A percentile compares a stretch with the other conserved stretches of the same genome.
Evolutionary conservation across 2,329 filamentous ascomycete genomes (phyloP).

Genomic region (Cryphonectria naterciae): DNA sequence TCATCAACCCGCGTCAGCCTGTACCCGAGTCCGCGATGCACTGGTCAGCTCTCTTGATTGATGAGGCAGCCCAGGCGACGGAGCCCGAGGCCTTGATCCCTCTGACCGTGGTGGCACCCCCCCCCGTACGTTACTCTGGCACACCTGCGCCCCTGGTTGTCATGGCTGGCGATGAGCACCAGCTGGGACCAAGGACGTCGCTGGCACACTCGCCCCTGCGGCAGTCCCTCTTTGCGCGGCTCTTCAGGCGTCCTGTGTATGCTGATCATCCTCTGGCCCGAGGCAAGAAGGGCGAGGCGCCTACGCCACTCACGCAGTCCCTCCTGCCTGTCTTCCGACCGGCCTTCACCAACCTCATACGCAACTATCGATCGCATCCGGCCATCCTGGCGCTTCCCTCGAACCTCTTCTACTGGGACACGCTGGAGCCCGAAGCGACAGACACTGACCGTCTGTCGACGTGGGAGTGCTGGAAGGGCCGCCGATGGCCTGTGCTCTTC

Average conservation of each 20-base stretch:
- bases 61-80: slow-evolving; percentile 35
- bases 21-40: slow-evolving; percentile 29
- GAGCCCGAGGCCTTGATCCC: slow-evolving; percentile 33
- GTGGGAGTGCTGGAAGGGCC: slow-evolving; percentile 31
- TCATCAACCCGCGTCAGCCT: slow-evolving; percentile 26
- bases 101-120: slow-evolving; percentile 32
- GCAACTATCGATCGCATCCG: slow-evolving; percentile 35
- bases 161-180: slow-evolving; percentile 36
- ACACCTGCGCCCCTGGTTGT: slow-evolving; percentile 31
- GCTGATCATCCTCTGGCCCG: slow-evolving; percentile 33
- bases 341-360: slow-evolving; percentile 33
- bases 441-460: slow-evolving; percentile 15
- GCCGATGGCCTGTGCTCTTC: slow-evolving; percentile 31
- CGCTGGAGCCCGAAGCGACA: slow-evolving; percentile 30
- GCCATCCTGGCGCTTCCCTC: slow-evolving; percentile 34
- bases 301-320: slow-evolving; percentile 17
- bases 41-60: slow-evolving; percentile 34
- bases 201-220: slow-evolving; percentile 27
- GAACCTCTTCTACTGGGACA: slow-evolving; percentile 34
- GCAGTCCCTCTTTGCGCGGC: slow-evolving; percentile 32
- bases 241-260: slow-evolving; percentile 33
- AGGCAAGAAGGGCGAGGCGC: slow-evolving; percentile 21
- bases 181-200: slow-evolving; percentile 33
- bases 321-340: slow-evolving; percentile 33
- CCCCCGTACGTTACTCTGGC: slow-evolving; percentile 6